phyloP scores from a whole-genome alignment of 2,329 filamentous ascomycete genomes.

The Cladosporium sp. region DNA sequence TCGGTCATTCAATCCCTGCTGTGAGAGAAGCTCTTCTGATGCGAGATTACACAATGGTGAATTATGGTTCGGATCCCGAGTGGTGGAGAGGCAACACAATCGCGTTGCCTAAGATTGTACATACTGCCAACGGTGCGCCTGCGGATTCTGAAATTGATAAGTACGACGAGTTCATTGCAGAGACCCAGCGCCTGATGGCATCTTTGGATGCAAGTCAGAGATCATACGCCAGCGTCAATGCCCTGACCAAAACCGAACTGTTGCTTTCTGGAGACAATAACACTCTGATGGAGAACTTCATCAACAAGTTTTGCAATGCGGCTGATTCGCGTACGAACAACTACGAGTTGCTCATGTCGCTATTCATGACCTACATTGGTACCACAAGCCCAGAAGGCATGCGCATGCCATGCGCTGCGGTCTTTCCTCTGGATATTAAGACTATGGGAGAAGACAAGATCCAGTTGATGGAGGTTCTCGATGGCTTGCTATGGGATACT shows the following conservation, averaged over 20 bases:
- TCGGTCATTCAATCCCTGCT: constrained; percentile 58
- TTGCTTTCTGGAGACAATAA: constrained; percentile 16
- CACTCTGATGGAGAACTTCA: constrained; percentile 1
- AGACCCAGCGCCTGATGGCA: constrained; percentile 59
- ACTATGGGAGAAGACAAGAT: constrained; percentile 8
- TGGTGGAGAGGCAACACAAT: constrained; percentile 61
- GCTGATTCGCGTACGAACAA: background rate
- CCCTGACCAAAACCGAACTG: constrained; percentile 34
- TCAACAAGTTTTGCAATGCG: constrained; percentile 5
- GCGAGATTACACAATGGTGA: constrained; percentile 39
- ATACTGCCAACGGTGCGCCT: constrained; percentile 26
- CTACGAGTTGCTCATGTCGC: constrained; percentile 12
- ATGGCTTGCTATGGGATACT: constrained; percentile 29
- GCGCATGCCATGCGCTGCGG: constrained; percentile 16
- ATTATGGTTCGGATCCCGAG: constrained; percentile 54
- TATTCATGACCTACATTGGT: constrained; percentile 27
- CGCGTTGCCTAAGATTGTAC: constrained; percentile 48
- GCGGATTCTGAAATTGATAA: constrained; percentile 27
- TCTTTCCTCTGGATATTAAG: constrained; percentile 18
- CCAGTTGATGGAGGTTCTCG: constrained; percentile 20
- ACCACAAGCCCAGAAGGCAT: constrained; percentile 22
- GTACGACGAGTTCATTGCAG: constrained; percentile 49
- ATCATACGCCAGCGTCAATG: constrained; percentile 55
- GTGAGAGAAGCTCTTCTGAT: constrained; percentile 54
- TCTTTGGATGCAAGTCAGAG: constrained; percentile 56